A percentile compares a stretch with the other conserved stretches of the same genome.
phyloP scores from a whole-genome alignment of 108 stramenopile species.

The Pseudonitzschia multiseries region DNA sequence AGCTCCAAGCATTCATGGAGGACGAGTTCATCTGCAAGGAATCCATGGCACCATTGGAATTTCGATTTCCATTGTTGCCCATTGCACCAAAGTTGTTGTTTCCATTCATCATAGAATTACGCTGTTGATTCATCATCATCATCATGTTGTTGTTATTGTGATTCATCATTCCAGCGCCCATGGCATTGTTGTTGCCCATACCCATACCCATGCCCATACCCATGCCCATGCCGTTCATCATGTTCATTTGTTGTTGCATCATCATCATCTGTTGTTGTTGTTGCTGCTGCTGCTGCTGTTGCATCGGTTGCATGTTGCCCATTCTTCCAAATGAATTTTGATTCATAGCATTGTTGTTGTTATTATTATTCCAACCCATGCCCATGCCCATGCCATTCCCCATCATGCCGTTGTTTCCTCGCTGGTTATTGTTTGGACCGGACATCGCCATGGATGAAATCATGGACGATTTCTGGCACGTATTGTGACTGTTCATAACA shows the following conservation, averaged over 20 bases:
- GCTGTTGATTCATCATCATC: constrained; percentile 19
- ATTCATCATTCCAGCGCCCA: constrained; percentile 38
- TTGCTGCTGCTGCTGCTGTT: constrained; percentile 33
- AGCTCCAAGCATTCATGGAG: constrained; percentile 33
- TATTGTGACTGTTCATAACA: constrained; percentile 33
- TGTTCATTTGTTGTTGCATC: constrained; percentile 34
- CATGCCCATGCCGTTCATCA: constrained; percentile 34
- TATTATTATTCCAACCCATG: constrained; percentile 10
- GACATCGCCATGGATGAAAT: constrained; percentile 36
- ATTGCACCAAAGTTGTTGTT: constrained; percentile 9
- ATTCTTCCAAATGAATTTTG: constrained; percentile 29
- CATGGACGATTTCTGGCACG: constrained; percentile 12
- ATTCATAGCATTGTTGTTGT: constrained; percentile 18
- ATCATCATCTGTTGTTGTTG: constrained; percentile 33
- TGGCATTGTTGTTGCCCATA: constrained; percentile 40
- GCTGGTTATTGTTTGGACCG: constrained; percentile 4
- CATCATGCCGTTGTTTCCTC: constrained; percentile 6
- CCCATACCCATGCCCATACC: constrained; percentile 13
- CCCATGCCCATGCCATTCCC: not conserved
- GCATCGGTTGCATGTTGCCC: constrained; percentile 30
- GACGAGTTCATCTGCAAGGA: constrained; percentile 33
- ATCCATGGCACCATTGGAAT: constrained; percentile 43
- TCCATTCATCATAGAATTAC: constrained; percentile 2
- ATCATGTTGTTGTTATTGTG: constrained; percentile 25
- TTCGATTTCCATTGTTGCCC: constrained; percentile 28